Evolutionary conservation across 257 asterid species (phyloP), one percentile per base, ranked within the genome.

Genomic region (Ajuga chamaepitys): DNA sequence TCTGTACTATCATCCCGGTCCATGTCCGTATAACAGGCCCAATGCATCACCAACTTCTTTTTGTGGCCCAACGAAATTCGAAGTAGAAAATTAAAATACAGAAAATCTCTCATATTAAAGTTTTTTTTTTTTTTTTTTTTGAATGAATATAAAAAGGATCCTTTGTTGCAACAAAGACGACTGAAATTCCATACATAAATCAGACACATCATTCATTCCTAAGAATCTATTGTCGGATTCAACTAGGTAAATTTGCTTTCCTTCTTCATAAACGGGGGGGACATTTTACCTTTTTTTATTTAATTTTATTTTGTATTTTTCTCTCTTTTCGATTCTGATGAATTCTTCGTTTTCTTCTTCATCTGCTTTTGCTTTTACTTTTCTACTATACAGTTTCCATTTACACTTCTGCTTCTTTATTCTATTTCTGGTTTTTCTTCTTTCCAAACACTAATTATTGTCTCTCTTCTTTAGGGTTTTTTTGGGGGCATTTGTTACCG

Each of bases 191-290:
- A 14, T 14, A 14, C 38, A 40, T 40, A 51, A 61, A 51, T 62
- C 64, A 52, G 9, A 53, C 16, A 9, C 34, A 25, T n/a, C 21
- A 57, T 38, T 65, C 60, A 58, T 50, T 58, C 42, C 51, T 41
- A 35, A 66, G 68, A 66, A 58, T 72, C 72, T 58, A 26, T 26
- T 58, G 45, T 9, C 72, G 58, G 77, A 66, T 37, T 73, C 52
- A 14, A 40, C 69, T 41, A 50, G 77, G 77, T 66, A 30, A 30
- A 35, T 35, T 14, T 5, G 17, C 64, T 48, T 51, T 61, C 51
- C 30, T 12, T 59, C 46, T 32, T 45, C 32, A 10, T 46, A 13
- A 41, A 9, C 14, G 7, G 16, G 3, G 16, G 28, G 34, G 51
- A 47, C 21, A 47, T 48, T 51, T 60, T 59, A 2, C n/a, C 11